Conservation (phyloP, 108 stramenopile species). For the Mediolabrus comicus region DNA sequence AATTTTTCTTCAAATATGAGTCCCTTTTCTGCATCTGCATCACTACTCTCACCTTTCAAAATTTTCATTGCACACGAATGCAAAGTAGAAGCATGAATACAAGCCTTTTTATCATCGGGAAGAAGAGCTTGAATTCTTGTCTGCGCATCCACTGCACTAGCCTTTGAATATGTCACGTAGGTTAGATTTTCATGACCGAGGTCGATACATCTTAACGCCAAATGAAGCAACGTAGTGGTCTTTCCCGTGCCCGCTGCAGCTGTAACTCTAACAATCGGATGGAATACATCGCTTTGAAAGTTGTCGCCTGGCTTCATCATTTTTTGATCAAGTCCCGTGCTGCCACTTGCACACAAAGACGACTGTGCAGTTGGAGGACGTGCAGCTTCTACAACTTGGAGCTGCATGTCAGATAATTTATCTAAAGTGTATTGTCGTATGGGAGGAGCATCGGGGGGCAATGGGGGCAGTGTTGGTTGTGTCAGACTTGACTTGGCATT, state of each 20-base stretch:
- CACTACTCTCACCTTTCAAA: neutral
- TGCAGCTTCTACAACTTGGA: constrained; percentile 12
- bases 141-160: constrained; percentile 37
- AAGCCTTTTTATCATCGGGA: neutral
- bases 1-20: constrained; percentile 10
- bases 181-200: constrained; percentile 28
- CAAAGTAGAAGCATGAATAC: constrained; percentile 29
- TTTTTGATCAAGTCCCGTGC: neutral
- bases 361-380: constrained; percentile 12
- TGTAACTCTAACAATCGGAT: constrained; percentile 36
- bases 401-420: constrained; percentile 6
- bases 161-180: constrained; percentile 40
- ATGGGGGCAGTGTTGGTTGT: neutral
- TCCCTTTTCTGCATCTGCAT: constrained; percentile 4
- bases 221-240: constrained; percentile 38
- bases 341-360: neutral
- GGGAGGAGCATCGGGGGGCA: neutral
- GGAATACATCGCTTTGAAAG: neutral
- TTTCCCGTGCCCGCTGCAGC: constrained; percentile 51
- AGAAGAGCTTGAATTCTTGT: constrained; percentile 24
- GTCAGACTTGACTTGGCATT: neutral
- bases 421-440: constrained; percentile 6
- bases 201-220: constrained; percentile 29
- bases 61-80: constrained; percentile 38
- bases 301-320: neutral